Conservation (phyloP, 2,329 filamentous ascomycete species). For the Penicillium sp. region DNA sequence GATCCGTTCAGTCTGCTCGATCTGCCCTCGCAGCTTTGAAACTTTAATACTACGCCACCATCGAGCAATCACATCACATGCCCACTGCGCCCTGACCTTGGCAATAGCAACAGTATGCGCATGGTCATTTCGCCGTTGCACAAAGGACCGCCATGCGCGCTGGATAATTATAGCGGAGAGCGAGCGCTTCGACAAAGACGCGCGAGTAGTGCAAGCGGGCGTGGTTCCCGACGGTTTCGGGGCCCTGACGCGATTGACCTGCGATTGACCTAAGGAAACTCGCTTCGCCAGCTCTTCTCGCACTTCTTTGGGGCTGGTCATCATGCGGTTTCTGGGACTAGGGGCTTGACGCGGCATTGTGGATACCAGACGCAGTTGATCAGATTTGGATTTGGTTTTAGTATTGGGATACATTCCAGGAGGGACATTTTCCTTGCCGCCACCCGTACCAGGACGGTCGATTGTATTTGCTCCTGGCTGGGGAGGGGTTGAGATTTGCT, state of each 20-base stretch:
- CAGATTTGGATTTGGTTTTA: slow-evolving; percentile 18
- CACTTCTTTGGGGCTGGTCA: not conserved
- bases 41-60: slow-evolving; percentile 34
- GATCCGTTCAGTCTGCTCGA: not conserved
- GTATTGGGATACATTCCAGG: slow-evolving; percentile 41
- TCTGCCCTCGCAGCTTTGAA: slow-evolving; percentile 13
- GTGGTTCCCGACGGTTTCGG: not conserved
- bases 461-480: slow-evolving; percentile 44
- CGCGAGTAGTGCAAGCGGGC: slow-evolving; percentile 57
- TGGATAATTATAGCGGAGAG: slow-evolving; percentile 57
- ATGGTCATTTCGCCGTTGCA: slow-evolving; percentile 18
- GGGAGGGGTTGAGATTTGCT: slow-evolving; percentile 39
- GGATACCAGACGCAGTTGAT: not conserved
- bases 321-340: too few species aligned
- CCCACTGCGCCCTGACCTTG: slow-evolving; percentile 45
- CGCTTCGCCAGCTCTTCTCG: not conserved
- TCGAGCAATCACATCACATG: slow-evolving; percentile 32
- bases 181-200: slow-evolving; percentile 50
- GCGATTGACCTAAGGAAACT: slow-evolving; percentile 13
- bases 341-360: not conserved
- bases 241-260: slow-evolving; percentile 9
- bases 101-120: slow-evolving; percentile 38
- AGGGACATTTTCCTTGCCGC: slow-evolving; percentile 64
- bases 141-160: slow-evolving; percentile 47
- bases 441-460: slow-evolving; percentile 54